A percentile compares a stretch with the other conserved stretches of the same genome.
These are phyloP conservation scores for Pachysandra terminalis DNA, from an alignment of 164 flowering plant species.

Conservation along the genomic window DNA sequence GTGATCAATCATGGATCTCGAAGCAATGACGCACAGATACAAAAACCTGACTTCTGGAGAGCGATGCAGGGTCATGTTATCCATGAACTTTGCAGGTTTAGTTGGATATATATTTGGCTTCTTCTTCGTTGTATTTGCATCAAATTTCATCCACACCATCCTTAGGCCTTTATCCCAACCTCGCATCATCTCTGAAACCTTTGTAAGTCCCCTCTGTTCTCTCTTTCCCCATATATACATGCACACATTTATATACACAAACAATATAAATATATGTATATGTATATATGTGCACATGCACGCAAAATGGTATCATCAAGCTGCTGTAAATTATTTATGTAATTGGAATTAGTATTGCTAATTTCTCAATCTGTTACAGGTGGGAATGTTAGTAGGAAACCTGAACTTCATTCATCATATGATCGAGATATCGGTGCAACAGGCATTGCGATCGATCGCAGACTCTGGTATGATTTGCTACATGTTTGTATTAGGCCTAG, in stretches of 20 bases:
- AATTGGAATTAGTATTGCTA: too few relatives aligned
- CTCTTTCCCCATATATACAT: neutral
- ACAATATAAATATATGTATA: too few relatives aligned
- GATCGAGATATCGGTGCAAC: neutral
- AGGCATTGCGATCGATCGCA: conserved; percentile 2
- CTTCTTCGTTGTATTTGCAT: conserved; percentile 18
- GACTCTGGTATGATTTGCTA: conserved; percentile 53
- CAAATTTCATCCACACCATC: conserved; percentile 28
- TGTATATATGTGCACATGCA: too few relatives aligned
- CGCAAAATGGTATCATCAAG: too few relatives aligned
- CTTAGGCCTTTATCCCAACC: conserved; percentile 40
- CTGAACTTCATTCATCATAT: neutral
- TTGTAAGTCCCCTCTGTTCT: conserved; percentile 27
- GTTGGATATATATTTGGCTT: conserved; percentile 13
- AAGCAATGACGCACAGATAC: neutral
- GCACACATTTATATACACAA: too few relatives aligned
- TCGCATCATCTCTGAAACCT: conserved; percentile 41
- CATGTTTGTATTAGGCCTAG: conserved; percentile 70
- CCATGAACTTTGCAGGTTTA: neutral
- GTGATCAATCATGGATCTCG: neutral
- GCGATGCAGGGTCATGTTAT: neutral
- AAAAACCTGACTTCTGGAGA: neutral
- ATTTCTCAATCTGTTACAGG: conserved; percentile 16
- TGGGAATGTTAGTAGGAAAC: conserved; percentile 20
- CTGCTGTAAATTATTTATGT: too few relatives aligned